phyloP scores from a whole-genome alignment of 345 rosid species.

The Eucalyptus cloeziana region DNA sequence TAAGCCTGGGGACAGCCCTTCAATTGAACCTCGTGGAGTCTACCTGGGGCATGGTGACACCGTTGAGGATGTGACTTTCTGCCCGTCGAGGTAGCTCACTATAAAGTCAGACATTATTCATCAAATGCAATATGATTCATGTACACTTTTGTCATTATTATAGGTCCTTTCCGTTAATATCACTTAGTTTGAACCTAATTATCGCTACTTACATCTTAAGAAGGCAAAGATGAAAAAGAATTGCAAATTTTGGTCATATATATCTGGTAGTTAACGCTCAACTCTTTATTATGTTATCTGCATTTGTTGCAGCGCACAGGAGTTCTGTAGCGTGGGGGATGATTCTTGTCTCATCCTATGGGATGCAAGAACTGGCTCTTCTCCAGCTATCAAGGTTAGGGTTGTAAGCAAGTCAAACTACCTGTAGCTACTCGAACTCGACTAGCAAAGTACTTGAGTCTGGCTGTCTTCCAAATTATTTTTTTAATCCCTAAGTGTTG shows the following conservation, averaged over 20 bases:
- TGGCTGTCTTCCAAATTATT: background rate
- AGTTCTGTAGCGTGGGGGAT: conserved; percentile 70
- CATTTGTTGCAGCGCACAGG: conserved; percentile 24
- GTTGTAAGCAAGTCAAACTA: background rate
- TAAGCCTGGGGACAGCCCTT: conserved; percentile 23
- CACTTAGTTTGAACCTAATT: background rate
- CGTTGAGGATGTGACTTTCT: conserved; percentile 63
- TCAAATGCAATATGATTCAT: background rate
- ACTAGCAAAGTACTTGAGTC: background rate
- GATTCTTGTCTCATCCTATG: conserved; percentile 65
- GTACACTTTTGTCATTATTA: background rate
- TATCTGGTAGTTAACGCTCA: background rate
- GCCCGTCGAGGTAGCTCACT: conserved; percentile 43
- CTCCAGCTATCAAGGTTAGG: conserved; percentile 46
- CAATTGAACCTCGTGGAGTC: conserved; percentile 40
- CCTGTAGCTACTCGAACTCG: background rate
- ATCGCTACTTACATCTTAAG: background rate
- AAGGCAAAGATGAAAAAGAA: background rate
- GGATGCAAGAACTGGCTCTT: conserved; percentile 49
- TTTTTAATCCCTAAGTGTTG: background rate
- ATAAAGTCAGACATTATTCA: background rate
- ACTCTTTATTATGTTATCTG: background rate
- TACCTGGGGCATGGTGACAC: conserved; percentile 50
- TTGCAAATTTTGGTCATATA: background rate
- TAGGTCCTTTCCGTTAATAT: background rate